phyloP scores from a whole-genome alignment of 192 early-diverging fungal genomes.

The Haplosporangium gracile region DNA sequence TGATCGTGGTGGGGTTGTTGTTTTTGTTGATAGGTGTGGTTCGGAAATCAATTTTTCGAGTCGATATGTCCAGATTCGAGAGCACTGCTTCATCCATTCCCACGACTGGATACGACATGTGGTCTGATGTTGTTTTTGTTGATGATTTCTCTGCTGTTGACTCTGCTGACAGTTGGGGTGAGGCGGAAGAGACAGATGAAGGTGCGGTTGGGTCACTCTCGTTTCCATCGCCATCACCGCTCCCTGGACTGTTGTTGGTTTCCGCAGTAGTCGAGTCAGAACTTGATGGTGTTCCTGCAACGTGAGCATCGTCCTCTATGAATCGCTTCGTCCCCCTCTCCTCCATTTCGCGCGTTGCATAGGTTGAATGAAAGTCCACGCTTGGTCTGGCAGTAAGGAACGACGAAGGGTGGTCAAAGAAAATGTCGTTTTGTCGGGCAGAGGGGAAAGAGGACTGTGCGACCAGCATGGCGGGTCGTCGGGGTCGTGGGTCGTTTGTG shows the following conservation, averaged over 20 bases:
- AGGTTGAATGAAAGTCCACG: neutral
- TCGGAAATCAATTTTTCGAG: neutral
- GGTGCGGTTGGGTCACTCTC: neutral
- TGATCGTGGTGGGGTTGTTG: neutral
- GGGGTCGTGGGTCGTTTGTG: constrained; percentile 42
- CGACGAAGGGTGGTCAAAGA: constrained; percentile 12
- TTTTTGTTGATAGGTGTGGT: neutral
- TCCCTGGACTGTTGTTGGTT: neutral
- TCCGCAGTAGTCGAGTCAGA: constrained; percentile 17
- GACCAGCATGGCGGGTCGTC: constrained; percentile 39
- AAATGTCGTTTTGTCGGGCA: constrained; percentile 8
- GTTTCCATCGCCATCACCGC: neutral
- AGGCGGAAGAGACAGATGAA: neutral
- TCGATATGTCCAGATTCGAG: constrained; percentile 12
- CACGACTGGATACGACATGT: neutral
- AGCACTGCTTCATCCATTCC: neutral
- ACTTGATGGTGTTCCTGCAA: constrained; percentile 23
- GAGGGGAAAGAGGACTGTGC: constrained; percentile 4
- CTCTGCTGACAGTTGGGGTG: neutral
- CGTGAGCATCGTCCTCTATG: constrained; percentile 11
- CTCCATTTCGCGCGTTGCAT: neutral
- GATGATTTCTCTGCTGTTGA: neutral
- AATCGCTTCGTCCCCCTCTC: constrained; percentile 5
- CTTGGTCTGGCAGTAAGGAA: neutral
- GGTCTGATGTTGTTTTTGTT: neutral